Evolutionary conservation across 805 yeast genomes (phyloP), one percentile per base, ranked within the genome.

Genomic region (Teunomyces atbi): DNA sequence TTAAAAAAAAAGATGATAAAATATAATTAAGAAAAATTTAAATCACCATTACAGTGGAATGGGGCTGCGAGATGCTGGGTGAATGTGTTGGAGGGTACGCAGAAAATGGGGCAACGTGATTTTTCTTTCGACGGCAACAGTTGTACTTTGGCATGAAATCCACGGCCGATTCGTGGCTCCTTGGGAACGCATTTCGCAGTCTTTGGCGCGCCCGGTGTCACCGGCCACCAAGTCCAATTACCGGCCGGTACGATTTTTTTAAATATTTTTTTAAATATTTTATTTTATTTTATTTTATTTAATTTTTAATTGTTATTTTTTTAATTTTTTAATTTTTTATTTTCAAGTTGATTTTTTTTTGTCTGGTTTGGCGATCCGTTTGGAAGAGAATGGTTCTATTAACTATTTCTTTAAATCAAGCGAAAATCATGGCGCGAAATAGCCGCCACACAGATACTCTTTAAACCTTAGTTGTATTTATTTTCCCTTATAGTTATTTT

Each of bases 21-120:
- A 34, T 34, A 34, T 34, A 34, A 34, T 34, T 34, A 34, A 19
- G 37, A 34, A 34, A 33, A 34, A 34, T 16, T 34, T 34, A 34
- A 34, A 34, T 30, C 33, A 30, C 33, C 33, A 30, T 16, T 16
- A 18, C n/a, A 11, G 21, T 19, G 37, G 37, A 34, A 18, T 34
- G 37, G 37, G 37, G 21, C 37, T 34, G 37, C 21, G 16, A 30
- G 18, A 13, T 30, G 11, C 18, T 30, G 33, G 33, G n/a, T 30
- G 21, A 19, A n/a, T 19, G 19, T 7, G 21, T 6, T 19, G 37
- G 37, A 8, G 10, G 12, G 26, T 23, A 23, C 26, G 26, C 7
- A 23, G 26, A 23, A n/a, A 19, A 19, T 34, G 37, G 20, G 37
- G 20, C 37, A 19, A 34, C 23, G 23, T 34, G 26, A 19, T 34